A percentile compares a stretch with the other conserved stretches of the same genome.
These are phyloP conservation scores for Aphanomyces invadans DNA, from an alignment of 352 stramenopile genomes.

Conservation along the genomic window DNA sequence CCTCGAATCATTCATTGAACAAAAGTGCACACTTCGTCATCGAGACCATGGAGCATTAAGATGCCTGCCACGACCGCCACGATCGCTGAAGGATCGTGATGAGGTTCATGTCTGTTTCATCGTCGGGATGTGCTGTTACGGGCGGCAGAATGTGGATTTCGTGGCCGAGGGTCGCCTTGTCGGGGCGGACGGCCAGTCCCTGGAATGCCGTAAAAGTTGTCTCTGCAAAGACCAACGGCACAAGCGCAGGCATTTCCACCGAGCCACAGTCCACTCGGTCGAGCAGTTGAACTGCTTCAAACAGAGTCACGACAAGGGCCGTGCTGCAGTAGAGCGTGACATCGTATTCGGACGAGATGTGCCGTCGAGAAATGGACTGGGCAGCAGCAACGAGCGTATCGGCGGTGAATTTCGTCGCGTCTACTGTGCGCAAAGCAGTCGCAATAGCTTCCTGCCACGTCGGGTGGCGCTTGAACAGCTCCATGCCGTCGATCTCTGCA, in stretches of 20 bases:
- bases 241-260: neutral
- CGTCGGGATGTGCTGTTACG: neutral
- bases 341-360: conserved; percentile 20
- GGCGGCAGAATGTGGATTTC: neutral
- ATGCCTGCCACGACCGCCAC: neutral
- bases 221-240: neutral
- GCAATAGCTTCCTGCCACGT: conserved; percentile 5
- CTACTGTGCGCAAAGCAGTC: neutral
- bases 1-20: too few relatives aligned
- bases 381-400: conserved; percentile 4
- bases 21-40: too few relatives aligned
- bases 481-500: conserved; percentile 7
- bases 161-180: neutral
- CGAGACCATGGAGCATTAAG: neutral
- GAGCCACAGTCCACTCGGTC: neutral
- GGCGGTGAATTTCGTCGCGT: conserved; percentile 5
- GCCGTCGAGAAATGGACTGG: neutral
- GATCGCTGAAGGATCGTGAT: neutral
- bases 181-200: neutral
- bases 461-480: conserved; percentile 4
- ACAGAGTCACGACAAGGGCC: conserved; percentile 4
- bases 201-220: too few relatives aligned
- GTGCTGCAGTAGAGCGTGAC: conserved; percentile 1
- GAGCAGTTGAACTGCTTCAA: neutral
- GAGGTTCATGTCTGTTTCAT: neutral